phyloP scores from a whole-genome alignment of 1,284 basidiomycete species.

The Sporisorium reilianum region DNA sequence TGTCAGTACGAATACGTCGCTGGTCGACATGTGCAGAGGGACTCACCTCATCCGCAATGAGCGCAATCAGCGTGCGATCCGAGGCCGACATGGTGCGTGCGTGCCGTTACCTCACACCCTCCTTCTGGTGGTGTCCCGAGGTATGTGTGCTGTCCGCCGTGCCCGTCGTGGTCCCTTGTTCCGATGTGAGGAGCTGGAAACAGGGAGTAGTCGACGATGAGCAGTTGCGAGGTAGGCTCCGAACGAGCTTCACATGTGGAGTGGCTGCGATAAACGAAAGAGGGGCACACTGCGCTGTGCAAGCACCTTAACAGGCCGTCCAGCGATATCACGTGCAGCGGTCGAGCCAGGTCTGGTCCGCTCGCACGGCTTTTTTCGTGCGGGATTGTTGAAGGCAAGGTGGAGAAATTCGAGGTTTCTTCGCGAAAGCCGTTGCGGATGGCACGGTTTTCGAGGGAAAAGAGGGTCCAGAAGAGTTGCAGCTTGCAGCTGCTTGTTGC shows the following conservation, averaged over 20 bases:
- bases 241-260: constrained; percentile 11
- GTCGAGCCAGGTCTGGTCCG: constrained; percentile 23
- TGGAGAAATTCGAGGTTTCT: constrained; percentile 15
- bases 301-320: not conserved
- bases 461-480: constrained; percentile 18
- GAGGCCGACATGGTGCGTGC: constrained; percentile 44
- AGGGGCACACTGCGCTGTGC: constrained; percentile 5
- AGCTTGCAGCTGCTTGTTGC: not conserved
- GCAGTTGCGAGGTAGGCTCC: not conserved
- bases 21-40: not conserved
- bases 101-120: not conserved
- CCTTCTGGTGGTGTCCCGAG: too few species aligned
- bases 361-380: constrained; percentile 16
- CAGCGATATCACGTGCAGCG: constrained; percentile 21
- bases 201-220: too few species aligned
- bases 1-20: not conserved
- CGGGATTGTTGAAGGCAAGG: constrained; percentile 6
- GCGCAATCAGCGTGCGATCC: constrained; percentile 57
- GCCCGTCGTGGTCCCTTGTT: too few species aligned
- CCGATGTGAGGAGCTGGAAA: too few species aligned
- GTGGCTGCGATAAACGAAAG: not conserved
- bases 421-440: not conserved
- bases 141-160: too few species aligned
- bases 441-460: not conserved
- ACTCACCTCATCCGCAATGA: constrained; percentile 63